Base-by-base conservation (phyloP, 352 stramenopile species). In the Globisporangium yorkense region DNA sequence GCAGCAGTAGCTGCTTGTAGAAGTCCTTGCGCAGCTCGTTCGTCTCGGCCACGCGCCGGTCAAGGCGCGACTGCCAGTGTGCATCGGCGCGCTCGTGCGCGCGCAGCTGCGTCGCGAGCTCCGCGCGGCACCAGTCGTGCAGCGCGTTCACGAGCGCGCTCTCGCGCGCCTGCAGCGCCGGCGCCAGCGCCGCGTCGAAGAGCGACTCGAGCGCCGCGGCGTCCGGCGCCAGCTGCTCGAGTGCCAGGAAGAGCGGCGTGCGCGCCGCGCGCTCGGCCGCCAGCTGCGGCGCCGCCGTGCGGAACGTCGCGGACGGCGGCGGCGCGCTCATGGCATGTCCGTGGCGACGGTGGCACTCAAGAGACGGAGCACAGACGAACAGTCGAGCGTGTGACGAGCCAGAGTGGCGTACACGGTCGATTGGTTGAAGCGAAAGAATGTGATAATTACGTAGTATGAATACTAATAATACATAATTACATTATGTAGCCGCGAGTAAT, bases 1-100 rank as follows among this genome's bases (percentile, higher is more conserved):
- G 68, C 76, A 88, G 77, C 10, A 88, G 68, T 21, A 90, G 57
- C 46, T 90, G 78, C 57, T 84, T 79, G 65, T 88, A 89, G 46
- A 78, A 84, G 55, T 86, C 70, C 56, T 89, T 89, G 46, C 81
- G 78, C 52, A 88, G 61, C 24, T 65, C 68, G 45, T 87, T 84
- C 61, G 75, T 87, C 53, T 87, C 78, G 21, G 75, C 74, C 47
- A 84, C 68, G 40, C 81, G 77, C 12, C 78, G 73, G 52, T 89
- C 77, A 3, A 91, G 66, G 58, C 84, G 80, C 12, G 77, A 75
- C 51, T 86, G 70, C 20, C 80, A 56, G 51, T 81, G 88, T 33
- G 66, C 48, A 5, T 70, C 48, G 18, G 65, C 55, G 52, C 72
- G 63, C 21, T 67, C 31, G 10, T n/a, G 51, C n/a, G 67, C 57